These are phyloP conservation scores for Leishmania mexicana DNA, from an alignment of 208 protist species.

Conservation along the genomic window DNA sequence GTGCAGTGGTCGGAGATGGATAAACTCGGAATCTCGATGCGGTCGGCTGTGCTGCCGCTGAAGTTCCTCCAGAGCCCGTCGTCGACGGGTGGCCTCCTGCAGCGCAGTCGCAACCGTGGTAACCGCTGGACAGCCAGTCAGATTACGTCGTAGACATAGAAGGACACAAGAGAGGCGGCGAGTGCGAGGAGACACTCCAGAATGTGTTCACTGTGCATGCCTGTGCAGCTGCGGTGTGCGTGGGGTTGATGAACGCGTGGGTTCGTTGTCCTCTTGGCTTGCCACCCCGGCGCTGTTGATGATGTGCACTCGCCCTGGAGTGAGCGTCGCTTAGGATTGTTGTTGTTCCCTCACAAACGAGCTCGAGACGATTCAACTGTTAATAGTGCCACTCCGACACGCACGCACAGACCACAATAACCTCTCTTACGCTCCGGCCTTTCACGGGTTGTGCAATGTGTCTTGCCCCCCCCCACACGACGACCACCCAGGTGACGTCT, in stretches of 20 bases:
- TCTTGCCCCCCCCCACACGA: not conserved
- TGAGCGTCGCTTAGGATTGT: not conserved
- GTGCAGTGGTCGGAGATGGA: conserved; percentile 94
- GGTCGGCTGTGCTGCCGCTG: conserved; percentile 77
- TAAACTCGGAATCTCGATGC: conserved; percentile 92
- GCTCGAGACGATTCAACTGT: conserved; percentile 5
- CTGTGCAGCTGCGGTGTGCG: conserved; percentile 2
- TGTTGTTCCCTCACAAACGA: not conserved
- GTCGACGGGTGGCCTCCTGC: conserved; percentile 51
- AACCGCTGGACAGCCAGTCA: conserved; percentile 79
- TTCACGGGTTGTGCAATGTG: not conserved
- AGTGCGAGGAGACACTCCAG: not conserved
- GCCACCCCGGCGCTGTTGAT: not conserved
- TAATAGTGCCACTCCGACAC: not conserved
- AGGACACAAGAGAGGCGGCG: not conserved
- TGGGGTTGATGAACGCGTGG: not conserved
- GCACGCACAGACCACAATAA: not conserved
- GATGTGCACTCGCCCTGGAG: not conserved
- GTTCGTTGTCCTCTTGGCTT: not conserved
- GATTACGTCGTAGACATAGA: conserved; percentile 23
- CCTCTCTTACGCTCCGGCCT: not conserved
- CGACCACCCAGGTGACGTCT: not conserved
- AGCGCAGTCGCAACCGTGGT: conserved; percentile 39
- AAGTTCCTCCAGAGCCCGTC: conserved; percentile 80
- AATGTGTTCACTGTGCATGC: not conserved